Evolutionary conservation across 2,329 filamentous ascomycete genomes (phyloP), one percentile per base, ranked within the genome.

Genomic region (Biscogniauxia marginata): DNA sequence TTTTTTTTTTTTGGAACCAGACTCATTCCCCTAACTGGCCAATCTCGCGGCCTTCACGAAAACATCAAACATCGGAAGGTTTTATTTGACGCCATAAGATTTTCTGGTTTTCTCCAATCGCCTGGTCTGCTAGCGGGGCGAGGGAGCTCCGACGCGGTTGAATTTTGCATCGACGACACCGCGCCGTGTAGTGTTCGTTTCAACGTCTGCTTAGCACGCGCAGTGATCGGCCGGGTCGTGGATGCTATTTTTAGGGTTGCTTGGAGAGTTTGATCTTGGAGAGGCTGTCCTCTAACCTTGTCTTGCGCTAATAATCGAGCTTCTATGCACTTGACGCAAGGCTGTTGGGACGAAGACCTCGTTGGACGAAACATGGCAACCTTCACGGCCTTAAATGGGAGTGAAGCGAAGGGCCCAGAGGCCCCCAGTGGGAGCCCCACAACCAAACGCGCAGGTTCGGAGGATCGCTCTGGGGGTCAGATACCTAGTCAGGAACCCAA

Each of bases 351-450:
- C 57, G 63, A 70, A 63, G 62, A 67, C 45, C 61, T 64, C 57
- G 61, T 63, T 63, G 63, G 64, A 65, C 62, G 59, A 64, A 67
- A 56, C 48, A 72, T 72, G 70, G 64, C 70, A 53, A 65, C 63
- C 53, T 72, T 72, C 54, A 72, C 69, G 44, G 70, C 70, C 25
- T 63, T 72, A 24, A 72, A 72, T 55, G 70, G 69, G 46, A 62
- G 59, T n/a, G 70, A 72, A 13, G 56, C 63, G 6, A 70, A 70
- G 58, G 53, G 58, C 30, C 44, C 58, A 24, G 68, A 70, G 23
- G 58, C 56, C 34, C 51, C 55, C 50, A 62, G 54, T 34, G 61
- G 62, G 39, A 70, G 67, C 30, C 67, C 68, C 46, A 59, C 60
- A 34, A 54, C 62, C 9, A 66, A 61, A 57, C 67, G 62, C 46